Evolutionary conservation across 169 alveolate genomes (phyloP).

Genomic region (Eimeria acervulina): DNA sequence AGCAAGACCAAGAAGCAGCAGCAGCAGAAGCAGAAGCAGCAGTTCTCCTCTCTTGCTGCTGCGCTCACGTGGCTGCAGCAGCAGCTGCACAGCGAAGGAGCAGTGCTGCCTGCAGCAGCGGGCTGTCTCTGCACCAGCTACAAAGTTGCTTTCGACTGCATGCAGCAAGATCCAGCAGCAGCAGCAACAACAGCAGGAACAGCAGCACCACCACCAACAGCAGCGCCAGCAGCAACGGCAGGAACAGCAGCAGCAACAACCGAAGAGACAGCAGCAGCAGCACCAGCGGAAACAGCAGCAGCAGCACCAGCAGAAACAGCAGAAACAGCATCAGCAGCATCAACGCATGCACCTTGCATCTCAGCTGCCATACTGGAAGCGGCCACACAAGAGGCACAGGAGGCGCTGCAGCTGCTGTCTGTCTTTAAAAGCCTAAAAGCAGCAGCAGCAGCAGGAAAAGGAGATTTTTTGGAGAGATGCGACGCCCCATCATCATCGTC

Average conservation of each 20-base stretch:
- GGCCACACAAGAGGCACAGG: background rate
- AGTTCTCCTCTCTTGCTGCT: background rate
- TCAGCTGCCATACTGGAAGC: background rate
- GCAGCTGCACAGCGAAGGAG: conserved; percentile 38
- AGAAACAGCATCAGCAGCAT: background rate
- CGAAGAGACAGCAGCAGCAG: no score
- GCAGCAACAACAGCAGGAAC: no score
- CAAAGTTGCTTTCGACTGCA: background rate
- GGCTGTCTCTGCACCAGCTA: conserved; percentile 29
- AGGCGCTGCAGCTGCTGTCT: conserved; percentile 15
- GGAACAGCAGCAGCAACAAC: background rate
- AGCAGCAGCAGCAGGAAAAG: background rate
- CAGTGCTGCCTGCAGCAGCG: conserved; percentile 34
- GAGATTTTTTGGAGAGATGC: background rate
- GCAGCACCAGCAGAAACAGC: no score
- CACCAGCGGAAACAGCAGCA: no score
- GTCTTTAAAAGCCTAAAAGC: background rate
- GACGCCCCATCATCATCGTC: background rate
- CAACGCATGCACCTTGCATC: background rate
- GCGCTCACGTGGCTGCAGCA: conserved; percentile 32
- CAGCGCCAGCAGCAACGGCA: background rate
- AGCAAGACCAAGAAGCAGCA: background rate
- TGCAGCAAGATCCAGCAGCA: background rate
- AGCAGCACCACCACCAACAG: no score
- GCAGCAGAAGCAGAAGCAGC: no score